phyloP scores from a whole-genome alignment of 1,284 basidiomycete species.

The Mixia osmundae region DNA sequence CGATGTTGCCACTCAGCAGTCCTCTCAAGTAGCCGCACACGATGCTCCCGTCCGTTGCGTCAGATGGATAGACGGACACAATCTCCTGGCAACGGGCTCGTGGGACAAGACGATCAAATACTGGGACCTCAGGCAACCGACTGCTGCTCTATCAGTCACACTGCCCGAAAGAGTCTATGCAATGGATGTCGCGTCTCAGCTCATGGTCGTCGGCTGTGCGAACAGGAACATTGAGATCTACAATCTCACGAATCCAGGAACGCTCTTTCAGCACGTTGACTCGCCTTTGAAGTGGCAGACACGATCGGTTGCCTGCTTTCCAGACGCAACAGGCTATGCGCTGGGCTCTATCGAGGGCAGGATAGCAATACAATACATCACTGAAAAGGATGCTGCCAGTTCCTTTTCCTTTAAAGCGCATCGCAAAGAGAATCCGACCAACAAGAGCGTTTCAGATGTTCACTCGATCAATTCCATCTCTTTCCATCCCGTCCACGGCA shows the following conservation, averaged over 20 bases:
- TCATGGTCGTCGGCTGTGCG: slow-evolving; percentile 88
- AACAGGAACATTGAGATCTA: slow-evolving; percentile 72
- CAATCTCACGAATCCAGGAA: slow-evolving; percentile 57
- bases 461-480: too few relatives aligned
- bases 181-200: slow-evolving; percentile 56
- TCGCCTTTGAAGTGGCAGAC: slow-evolving; percentile 91
- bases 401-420: too few relatives aligned
- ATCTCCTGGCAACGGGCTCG: slow-evolving; percentile 58
- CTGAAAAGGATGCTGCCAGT: too few relatives aligned
- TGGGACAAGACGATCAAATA: slow-evolving; percentile 72
- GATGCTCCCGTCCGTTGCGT: slow-evolving; percentile 57
- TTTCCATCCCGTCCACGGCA: too few relatives aligned
- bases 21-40: slow-evolving; percentile 48
- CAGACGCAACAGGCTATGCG: slow-evolving; percentile 57
- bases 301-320: slow-evolving; percentile 63
- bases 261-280: slow-evolving; percentile 33
- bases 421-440: too few relatives aligned
- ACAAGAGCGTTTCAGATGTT: too few relatives aligned
- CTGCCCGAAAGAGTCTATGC: slow-evolving; percentile 81
- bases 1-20: slow-evolving; percentile 43
- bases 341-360: slow-evolving; percentile 85
- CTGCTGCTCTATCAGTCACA: slow-evolving; percentile 47
- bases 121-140: slow-evolving; percentile 59
- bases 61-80: slow-evolving; percentile 53
- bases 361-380: too few relatives aligned